These are phyloP conservation scores for Lentinula novae-zelandiae DNA, from an alignment of 1,284 basidiomycete genomes.

Conservation along the genomic window DNA sequence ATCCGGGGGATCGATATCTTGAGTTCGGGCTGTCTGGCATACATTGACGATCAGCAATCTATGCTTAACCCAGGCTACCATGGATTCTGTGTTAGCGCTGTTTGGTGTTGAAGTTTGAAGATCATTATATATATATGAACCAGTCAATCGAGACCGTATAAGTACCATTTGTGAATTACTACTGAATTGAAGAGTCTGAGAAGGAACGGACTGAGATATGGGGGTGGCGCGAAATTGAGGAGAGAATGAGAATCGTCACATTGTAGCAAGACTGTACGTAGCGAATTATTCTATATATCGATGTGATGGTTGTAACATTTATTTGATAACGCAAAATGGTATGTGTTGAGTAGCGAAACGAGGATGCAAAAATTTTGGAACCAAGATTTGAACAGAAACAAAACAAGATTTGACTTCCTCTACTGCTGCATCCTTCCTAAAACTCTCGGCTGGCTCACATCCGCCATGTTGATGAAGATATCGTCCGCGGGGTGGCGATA, in stretches of 20 bases:
- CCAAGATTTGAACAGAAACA: too few species aligned
- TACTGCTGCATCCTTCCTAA: slow-evolving; percentile 50
- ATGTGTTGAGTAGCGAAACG: not conserved
- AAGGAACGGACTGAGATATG: too few species aligned
- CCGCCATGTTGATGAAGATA: slow-evolving; percentile 85
- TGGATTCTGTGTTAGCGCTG: too few species aligned
- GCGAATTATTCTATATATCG: not conserved
- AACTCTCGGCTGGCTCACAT: slow-evolving; percentile 74
- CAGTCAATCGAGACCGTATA: too few species aligned
- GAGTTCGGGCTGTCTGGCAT: not conserved
- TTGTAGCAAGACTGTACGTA: not conserved
- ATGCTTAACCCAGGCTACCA: not conserved
- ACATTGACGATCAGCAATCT: not conserved
- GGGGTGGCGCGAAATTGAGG: too few species aligned
- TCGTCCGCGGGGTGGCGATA: slow-evolving; percentile 91
- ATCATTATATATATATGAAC: too few species aligned
- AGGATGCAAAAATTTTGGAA: not conserved
- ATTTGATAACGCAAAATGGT: too few species aligned
- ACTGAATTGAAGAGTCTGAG: too few species aligned
- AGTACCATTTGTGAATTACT: too few species aligned
- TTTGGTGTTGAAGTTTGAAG: too few species aligned
- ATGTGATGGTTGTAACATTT: not conserved
- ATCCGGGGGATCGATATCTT: not conserved
- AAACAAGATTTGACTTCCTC: not conserved
- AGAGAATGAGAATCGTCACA: not conserved